Percentiles rank a stretch among this genome's conserved stretches.
Conservation (phyloP, 352 stramenopile species). For the Pythium phragmitis region DNA sequence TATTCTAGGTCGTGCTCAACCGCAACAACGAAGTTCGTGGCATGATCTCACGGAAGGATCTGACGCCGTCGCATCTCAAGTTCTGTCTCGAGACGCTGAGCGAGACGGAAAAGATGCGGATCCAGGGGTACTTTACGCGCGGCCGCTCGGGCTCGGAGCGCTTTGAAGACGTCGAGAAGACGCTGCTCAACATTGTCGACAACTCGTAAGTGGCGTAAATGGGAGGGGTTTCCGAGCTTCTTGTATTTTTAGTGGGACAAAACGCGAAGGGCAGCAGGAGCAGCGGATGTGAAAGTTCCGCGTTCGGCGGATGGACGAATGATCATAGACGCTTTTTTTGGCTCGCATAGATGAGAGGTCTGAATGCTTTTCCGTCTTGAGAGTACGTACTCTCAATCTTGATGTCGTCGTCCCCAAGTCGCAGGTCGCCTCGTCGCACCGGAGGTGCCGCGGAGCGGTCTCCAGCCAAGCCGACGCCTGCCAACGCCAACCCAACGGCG, state of each 20-base stretch:
- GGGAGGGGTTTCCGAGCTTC: not conserved
- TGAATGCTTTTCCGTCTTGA: not conserved
- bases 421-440: constrained; percentile 1
- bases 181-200: constrained; percentile 78
- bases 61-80: constrained; percentile 83
- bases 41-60: constrained; percentile 86
- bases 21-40: constrained; percentile 87
- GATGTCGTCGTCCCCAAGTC: constrained; percentile 12
- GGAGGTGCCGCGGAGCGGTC: not conserved
- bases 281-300: not conserved
- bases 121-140: constrained; percentile 84
- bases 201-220: constrained; percentile 54
- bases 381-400: not conserved
- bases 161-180: constrained; percentile 84
- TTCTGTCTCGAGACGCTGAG: constrained; percentile 73
- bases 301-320: not conserved
- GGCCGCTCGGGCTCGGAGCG: constrained; percentile 63
- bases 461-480: constrained; percentile 10
- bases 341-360: not conserved
- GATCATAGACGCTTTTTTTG: constrained; percentile 21
- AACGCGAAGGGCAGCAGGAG: not conserved
- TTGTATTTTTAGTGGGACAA: constrained; percentile 31
- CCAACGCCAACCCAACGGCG: constrained; percentile 12
- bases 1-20: constrained; percentile 80
- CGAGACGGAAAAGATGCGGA: constrained; percentile 78